These are phyloP conservation scores for Epichloe brachyelytri DNA, from an alignment of 2,329 filamentous ascomycete species.

Conservation along the genomic window DNA sequence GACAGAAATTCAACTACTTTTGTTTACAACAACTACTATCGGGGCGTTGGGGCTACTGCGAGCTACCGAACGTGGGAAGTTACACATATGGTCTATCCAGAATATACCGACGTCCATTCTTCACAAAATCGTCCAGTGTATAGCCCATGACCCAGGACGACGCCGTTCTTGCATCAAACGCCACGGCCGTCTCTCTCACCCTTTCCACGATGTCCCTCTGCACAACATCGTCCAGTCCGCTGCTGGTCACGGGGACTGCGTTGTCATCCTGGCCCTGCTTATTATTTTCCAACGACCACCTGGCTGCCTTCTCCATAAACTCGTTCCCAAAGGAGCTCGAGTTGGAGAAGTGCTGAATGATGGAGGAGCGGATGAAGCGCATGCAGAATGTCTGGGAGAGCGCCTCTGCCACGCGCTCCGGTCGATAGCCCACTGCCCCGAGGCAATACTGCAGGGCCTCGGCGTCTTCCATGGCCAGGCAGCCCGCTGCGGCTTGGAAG, in stretches of 20 bases:
- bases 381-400: background rate
- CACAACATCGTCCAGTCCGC: background rate
- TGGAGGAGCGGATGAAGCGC: background rate
- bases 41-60: too few species aligned
- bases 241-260: background rate
- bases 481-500: background rate
- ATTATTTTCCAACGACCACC: background rate
- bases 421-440: background rate
- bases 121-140: background rate
- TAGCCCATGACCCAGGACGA: background rate
- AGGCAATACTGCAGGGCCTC: background rate
- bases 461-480: slow-evolving; percentile 1
- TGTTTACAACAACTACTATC: too few species aligned
- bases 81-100: background rate
- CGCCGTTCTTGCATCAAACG: background rate
- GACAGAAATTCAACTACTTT: too few species aligned
- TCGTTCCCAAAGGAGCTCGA: background rate
- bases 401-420: background rate
- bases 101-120: background rate
- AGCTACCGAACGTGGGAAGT: slow-evolving; percentile 17
- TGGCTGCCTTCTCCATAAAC: slow-evolving; percentile 1
- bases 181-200: background rate
- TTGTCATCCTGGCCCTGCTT: background rate
- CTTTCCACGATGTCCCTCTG: background rate
- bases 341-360: background rate